Evolutionary conservation across 2,329 filamentous ascomycete genomes (phyloP).

Genomic region (Fonsecaea multimorphosa): DNA sequence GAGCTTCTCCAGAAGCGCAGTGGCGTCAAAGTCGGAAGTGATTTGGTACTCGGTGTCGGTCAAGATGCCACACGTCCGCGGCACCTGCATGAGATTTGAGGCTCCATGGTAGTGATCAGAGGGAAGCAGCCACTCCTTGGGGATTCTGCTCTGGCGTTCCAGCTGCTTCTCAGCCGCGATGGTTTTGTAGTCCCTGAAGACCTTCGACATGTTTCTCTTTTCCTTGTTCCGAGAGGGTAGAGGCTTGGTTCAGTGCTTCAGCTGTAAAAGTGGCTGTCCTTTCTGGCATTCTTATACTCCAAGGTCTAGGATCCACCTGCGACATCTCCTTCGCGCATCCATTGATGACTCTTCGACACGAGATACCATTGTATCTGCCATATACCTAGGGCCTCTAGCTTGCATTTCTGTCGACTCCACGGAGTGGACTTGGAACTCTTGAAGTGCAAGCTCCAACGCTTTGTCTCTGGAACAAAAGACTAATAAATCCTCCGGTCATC

Average conservation of each 20-base stretch:
- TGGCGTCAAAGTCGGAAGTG: constrained; percentile 55
- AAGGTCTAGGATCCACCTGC: background rate
- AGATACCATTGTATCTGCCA: too few species aligned
- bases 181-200: constrained; percentile 13
- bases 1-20: constrained; percentile 47
- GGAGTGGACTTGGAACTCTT: too few species aligned
- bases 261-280: background rate
- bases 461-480: too few species aligned
- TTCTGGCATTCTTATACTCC: constrained; percentile 17
- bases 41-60: constrained; percentile 53
- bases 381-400: too few species aligned
- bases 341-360: background rate
- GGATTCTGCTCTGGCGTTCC: constrained; percentile 33
- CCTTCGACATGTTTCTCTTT: constrained; percentile 2
- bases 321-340: background rate
- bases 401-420: too few species aligned
- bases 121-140: constrained; percentile 41
- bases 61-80: constrained; percentile 53
- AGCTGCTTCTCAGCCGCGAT: constrained; percentile 29
- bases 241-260: background rate
- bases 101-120: constrained; percentile 22
- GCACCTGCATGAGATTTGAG: constrained; percentile 45
- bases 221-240: background rate
- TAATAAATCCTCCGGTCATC: constrained; percentile 21
- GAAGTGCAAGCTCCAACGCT: background rate